Percentiles rank a stretch among this genome's conserved stretches.
phyloP scores from a whole-genome alignment of 164 flowering plant genomes.

The Tetracentron sinense region DNA sequence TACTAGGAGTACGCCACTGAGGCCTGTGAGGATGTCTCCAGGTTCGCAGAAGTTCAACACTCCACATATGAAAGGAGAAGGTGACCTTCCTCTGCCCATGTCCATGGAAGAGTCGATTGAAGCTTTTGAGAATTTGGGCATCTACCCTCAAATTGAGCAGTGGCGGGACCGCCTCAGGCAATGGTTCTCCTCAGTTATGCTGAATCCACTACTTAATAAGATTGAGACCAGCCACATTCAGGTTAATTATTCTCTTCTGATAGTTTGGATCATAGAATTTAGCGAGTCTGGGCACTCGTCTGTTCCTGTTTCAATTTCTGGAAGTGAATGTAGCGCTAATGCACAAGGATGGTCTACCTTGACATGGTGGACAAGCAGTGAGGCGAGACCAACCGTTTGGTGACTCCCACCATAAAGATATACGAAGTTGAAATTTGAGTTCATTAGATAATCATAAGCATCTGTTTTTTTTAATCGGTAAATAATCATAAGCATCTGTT shows the following conservation, averaged over 20 bases:
- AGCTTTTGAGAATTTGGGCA: slow-evolving; percentile 69
- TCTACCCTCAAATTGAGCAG: slow-evolving; percentile 88
- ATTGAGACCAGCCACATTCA: slow-evolving; percentile 80
- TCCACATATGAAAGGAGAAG: slow-evolving; percentile 93
- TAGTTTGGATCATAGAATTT: not conserved
- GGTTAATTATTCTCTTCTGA: slow-evolving; percentile 35
- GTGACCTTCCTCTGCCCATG: slow-evolving; percentile 84
- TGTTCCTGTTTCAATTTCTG: no score
- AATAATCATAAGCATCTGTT: not conserved
- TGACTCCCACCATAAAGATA: not conserved
- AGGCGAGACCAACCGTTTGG: not conserved
- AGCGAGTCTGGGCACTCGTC: not conserved
- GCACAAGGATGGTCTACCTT: not conserved
- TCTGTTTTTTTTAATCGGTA: no score
- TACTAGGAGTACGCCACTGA: slow-evolving; percentile 79
- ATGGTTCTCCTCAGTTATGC: slow-evolving; percentile 84
- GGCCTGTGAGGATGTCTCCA: slow-evolving; percentile 96
- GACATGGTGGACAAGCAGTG: not conserved
- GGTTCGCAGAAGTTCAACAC: slow-evolving; percentile 82
- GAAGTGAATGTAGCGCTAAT: no score
- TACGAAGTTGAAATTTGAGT: not conserved
- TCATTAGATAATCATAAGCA: no score
- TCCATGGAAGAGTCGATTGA: slow-evolving; percentile 80
- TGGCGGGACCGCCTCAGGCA: slow-evolving; percentile 94
- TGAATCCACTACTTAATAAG: slow-evolving; percentile 75